Conservation (phyloP, 805 yeast genomes). For the Nakazawaea pomicola region DNA sequence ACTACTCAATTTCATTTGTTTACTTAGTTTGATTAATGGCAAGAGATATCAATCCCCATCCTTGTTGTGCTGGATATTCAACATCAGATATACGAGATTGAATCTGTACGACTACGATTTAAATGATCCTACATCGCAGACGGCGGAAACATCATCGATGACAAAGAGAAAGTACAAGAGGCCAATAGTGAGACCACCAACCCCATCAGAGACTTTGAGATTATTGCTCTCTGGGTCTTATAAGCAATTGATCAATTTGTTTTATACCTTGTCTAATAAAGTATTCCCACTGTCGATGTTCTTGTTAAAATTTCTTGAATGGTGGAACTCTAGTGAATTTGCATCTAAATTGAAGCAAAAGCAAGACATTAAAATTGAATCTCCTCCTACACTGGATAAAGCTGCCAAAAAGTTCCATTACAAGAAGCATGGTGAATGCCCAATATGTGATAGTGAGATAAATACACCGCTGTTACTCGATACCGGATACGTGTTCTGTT, state of each 20-base stretch:
- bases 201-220: slow-evolving; percentile 31
- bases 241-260: slow-evolving; percentile 12
- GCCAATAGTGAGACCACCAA: slow-evolving; percentile 38
- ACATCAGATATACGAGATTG: slow-evolving; percentile 62
- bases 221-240: slow-evolving; percentile 5
- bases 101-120: slow-evolving; percentile 43
- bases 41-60: slow-evolving; percentile 58
- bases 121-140: slow-evolving; percentile 21
- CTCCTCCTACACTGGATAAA: slow-evolving; percentile 38
- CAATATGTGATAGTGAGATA: slow-evolving; percentile 60
- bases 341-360: slow-evolving; percentile 51
- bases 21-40: slow-evolving; percentile 65
- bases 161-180: no score
- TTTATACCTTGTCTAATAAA: slow-evolving; percentile 25
- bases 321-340: slow-evolving; percentile 86
- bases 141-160: neutral
- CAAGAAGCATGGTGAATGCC: slow-evolving; percentile 37
- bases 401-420: slow-evolving; percentile 14
- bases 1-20: slow-evolving; percentile 48
- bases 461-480: slow-evolving; percentile 84
- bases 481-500: slow-evolving; percentile 88
- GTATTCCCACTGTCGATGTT: slow-evolving; percentile 80
- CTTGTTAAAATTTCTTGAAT: slow-evolving; percentile 76
- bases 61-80: slow-evolving; percentile 53
- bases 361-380: slow-evolving; percentile 39